Evolutionary conservation across 2,329 filamentous ascomycete species (phyloP).

Genomic region (Apiospora phragmitis): DNA sequence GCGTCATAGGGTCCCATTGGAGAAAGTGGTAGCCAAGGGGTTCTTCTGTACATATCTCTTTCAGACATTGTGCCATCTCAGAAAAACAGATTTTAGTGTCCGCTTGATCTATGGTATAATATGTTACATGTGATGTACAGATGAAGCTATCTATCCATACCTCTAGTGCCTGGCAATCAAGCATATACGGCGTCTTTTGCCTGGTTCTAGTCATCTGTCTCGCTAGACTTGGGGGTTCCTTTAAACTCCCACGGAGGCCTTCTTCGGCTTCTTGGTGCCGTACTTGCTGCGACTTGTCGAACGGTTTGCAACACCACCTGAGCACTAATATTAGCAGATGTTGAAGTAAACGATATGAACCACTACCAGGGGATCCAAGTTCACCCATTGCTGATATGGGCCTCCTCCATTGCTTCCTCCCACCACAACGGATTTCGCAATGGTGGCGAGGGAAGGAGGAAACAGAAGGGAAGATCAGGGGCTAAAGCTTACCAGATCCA

Average conservation of each 20-base stretch:
- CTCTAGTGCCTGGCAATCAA: background rate
- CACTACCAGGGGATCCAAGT: background rate
- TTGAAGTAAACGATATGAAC: too few relatives aligned
- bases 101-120: background rate
- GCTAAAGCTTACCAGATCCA: slow-evolving; percentile 81
- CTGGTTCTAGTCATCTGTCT: background rate
- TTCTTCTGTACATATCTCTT: slow-evolving; percentile 11
- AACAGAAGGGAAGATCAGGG: background rate
- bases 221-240: background rate
- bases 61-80: slow-evolving; percentile 3
- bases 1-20: slow-evolving; percentile 8
- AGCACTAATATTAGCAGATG: background rate
- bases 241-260: slow-evolving; percentile 55
- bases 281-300: slow-evolving; percentile 91
- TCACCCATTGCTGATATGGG: background rate
- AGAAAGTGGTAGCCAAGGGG: background rate
- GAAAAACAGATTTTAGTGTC: background rate
- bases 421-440: background rate
- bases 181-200: background rate
- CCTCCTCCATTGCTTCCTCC: background rate
- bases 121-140: slow-evolving; percentile 7
- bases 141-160: background rate
- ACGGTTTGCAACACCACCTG: slow-evolving; percentile 86
- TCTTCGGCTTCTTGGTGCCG: slow-evolving; percentile 98
- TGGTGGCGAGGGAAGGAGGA: too few relatives aligned